Evolutionary conservation across 2,329 filamentous ascomycete species (phyloP), one percentile per base, ranked within the genome.

Genomic region (Amphichorda felina): DNA sequence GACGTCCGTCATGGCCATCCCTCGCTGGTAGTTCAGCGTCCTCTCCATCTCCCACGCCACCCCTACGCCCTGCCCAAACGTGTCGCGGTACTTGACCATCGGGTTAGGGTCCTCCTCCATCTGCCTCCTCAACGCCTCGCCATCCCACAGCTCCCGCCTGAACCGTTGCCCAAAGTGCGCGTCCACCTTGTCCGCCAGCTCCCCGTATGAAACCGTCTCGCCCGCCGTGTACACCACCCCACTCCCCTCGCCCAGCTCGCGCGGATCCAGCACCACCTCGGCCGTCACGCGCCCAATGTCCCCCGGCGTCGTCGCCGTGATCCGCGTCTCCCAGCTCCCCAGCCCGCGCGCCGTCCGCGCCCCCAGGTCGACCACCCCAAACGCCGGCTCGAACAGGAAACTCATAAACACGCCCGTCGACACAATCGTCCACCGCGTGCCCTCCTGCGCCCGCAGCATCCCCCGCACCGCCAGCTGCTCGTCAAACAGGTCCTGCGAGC

Each of bases 401-500:
- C 70, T 78, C 57, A 72, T 79, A 45, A 84, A 85, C 41, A 85
- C 60, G 0, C 79, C 80, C 10, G 75, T 79, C n/a, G 71, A 76
- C 1, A 84, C 61, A 38, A 84, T 68, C 4, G 68, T 61, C 80
- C 79, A 85, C 19, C 60, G 56, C 5, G 68, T 70, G 7, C 36
- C 30, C 0, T 42, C 36, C 47, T 78, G 69, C 1, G 43, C 51
- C 2, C 72, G 54, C 6, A 82, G 54, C 15, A 71, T 36, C 15
- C 56, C 53, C 10, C 77, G 54, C 18, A 82, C 76, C 36, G 65
- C 63, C 0, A 78, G 57, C 56, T 82, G 77, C 60, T 82, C 79
- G 39, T 77, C 76, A 44, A 83, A 84, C 11, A 84, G 48, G 24
- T 75, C 69, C 51, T 82, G 77, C 30, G 70, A 60, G 18, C 68